Percentiles rank a stretch among this genome's conserved stretches.
Conservation (phyloP, 2,329 filamentous ascomycete species). For the Cladosporium sp. region DNA sequence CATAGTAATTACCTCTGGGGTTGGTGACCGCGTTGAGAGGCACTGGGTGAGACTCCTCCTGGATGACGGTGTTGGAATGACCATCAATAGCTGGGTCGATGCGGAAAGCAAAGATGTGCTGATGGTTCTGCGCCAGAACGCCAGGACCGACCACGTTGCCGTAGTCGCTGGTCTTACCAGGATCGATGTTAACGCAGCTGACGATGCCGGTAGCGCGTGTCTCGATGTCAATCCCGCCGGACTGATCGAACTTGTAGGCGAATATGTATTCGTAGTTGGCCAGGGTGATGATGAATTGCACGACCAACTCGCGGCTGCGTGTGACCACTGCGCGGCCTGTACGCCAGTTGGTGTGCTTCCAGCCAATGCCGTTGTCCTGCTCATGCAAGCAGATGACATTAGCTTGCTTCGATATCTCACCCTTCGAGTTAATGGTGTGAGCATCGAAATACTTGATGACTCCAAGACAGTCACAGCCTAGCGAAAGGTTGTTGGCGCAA, state of each 20-base stretch:
- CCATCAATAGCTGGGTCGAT: conserved; percentile 63
- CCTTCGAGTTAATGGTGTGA: conserved; percentile 50
- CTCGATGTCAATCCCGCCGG: conserved; percentile 58
- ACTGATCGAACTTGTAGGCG: conserved; percentile 60
- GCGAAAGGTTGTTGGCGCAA: conserved; percentile 62
- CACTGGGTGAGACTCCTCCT: conserved; percentile 41
- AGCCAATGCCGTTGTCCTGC: conserved; percentile 64
- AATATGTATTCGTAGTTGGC: conserved; percentile 70
- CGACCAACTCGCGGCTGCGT: conserved; percentile 57
- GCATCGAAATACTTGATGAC: conserved; percentile 54
- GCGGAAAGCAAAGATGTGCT: conserved; percentile 63
- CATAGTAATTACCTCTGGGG: conserved; percentile 29
- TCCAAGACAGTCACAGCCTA: conserved; percentile 67
- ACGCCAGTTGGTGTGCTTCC: conserved; percentile 68
- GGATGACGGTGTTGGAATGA: conserved; percentile 49
- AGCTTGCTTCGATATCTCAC: conserved; percentile 49
- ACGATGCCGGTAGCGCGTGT: conserved; percentile 64
- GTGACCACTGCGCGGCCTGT: conserved; percentile 60
- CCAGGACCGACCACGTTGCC: conserved; percentile 54
- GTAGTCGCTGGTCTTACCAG: conserved; percentile 44
- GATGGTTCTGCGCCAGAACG: conserved; percentile 64
- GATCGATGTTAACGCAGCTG: conserved; percentile 45
- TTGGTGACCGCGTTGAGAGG: background rate
- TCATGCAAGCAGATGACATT: conserved; percentile 68
- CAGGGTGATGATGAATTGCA: conserved; percentile 65